Evolutionary conservation across 1,139 yeast genomes (phyloP), one percentile per base, ranked within the genome.

Genomic region (Suhomyces coccinellae): DNA sequence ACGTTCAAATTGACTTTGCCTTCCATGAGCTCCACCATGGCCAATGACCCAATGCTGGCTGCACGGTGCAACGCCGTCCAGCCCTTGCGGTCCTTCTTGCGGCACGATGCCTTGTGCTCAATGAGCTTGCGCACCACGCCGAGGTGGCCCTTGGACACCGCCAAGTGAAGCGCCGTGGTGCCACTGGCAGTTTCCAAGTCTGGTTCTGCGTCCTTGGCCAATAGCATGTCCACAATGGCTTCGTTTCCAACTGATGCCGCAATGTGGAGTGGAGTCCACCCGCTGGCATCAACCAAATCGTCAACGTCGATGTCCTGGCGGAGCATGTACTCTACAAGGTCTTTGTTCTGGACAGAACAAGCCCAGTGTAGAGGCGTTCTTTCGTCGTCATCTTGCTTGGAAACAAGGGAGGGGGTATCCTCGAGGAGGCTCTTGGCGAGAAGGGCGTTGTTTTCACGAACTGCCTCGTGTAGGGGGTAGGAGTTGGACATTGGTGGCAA

Each of bases 351-450:
- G 54, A 75, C 73, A 1, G 96, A 82, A 31, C 85, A 80, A 0
- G 97, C 97, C 97, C 97, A 91, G 60, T 88, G 95, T 41, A 91
- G 67, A 4, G 97, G 87, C 2, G 87, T 83, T 51, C 98, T 75
- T 3, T 83, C 86, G 59, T 90, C 97, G 6, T 73, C 77, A 59
- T 91, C 97, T 50, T 66, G 69, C 14, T 57, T 43, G 4, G 74
- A 53, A 3, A 77, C 76, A 11, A 69, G 54, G 24, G 69, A 65
- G 7, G 89, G 85, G 40, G 75, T 63, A 32, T 73, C 71, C 4
- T 68, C 60, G 8, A 85, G 59, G 7, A 84, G 57, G 4, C 72
- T 70, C 46, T 71, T 71, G 26, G 80, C 85, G 2, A 75, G 64
- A 16, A 76, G 65, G 3, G 67, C 57, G 47, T 84, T 77, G 40